Evolutionary conservation across 257 asterid species (phyloP).

Genomic region (Lavandula angustifolia): DNA sequence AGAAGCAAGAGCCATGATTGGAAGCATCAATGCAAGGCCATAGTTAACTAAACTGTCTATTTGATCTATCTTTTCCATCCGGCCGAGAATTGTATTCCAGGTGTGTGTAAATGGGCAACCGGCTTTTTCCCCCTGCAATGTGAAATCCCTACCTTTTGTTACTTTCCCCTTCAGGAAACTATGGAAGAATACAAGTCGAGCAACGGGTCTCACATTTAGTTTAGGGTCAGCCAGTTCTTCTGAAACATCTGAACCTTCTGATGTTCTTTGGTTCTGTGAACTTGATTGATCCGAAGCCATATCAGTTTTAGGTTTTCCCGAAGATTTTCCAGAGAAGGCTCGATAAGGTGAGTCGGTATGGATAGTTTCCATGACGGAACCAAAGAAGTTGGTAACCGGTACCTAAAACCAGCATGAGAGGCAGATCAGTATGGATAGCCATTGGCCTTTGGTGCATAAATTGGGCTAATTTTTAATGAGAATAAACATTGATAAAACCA

Average conservation of each 20-base stretch:
- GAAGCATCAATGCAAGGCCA: conserved; percentile 64
- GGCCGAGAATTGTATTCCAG: conserved; percentile 49
- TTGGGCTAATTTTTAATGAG: neutral
- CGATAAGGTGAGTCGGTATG: conserved; percentile 79
- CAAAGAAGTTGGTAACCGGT: conserved; percentile 93
- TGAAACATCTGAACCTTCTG: conserved; percentile 46
- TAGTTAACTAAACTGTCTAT: conserved; percentile 62
- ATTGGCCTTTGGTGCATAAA: conserved; percentile 2
- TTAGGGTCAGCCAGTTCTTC: conserved; percentile 39
- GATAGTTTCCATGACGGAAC: conserved; percentile 93
- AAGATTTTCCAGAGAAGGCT: conserved; percentile 46
- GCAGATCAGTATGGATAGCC: conserved; percentile 12
- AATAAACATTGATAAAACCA: conserved; percentile 15
- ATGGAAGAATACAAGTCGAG: neutral
- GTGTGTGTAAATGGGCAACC: conserved; percentile 70
- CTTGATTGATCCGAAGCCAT: conserved; percentile 39
- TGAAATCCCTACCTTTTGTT: conserved; percentile 17
- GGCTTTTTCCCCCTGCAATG: conserved; percentile 51
- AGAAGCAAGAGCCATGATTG: conserved; percentile 62
- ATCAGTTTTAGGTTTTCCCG: conserved; percentile 37
- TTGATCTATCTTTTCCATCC: conserved; percentile 48
- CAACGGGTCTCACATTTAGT: conserved; percentile 43
- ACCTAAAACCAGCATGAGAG: conserved; percentile 51
- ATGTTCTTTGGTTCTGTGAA: conserved; percentile 32
- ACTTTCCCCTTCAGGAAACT: conserved; percentile 21